A percentile compares a stretch with the other conserved stretches of the same genome.
Conservation (phyloP, 2,329 filamentous ascomycete species). For the Pseudopyricularia javanii region DNA sequence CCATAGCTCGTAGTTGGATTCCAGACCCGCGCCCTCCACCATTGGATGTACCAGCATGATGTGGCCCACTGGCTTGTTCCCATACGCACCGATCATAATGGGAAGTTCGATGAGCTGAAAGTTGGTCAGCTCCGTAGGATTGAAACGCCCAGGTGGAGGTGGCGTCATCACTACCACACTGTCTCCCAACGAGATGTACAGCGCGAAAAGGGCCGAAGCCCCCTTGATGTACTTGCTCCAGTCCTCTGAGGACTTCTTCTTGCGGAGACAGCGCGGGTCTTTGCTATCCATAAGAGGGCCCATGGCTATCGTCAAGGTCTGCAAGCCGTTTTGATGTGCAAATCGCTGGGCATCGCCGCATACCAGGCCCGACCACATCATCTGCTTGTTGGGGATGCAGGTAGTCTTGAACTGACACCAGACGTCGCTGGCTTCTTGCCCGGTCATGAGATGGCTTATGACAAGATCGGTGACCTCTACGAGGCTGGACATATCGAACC, state of each 20-base stretch:
- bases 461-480: no score
- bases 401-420: neutral
- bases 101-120: neutral
- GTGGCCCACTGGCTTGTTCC: neutral
- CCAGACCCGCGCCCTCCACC: neutral
- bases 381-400: neutral
- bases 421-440: neutral
- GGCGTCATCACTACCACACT: neutral
- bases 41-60: neutral
- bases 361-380: neutral
- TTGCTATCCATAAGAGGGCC: neutral
- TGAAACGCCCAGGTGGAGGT: neutral
- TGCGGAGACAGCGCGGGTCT: neutral
- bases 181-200: neutral
- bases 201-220: neutral
- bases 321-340: neutral
- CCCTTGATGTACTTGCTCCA: neutral
- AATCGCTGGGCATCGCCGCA: neutral
- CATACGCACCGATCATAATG: neutral
- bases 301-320: neutral
- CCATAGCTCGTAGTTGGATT: neutral
- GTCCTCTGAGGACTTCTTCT: neutral
- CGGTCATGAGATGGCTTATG: neutral
- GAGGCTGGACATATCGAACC: neutral
- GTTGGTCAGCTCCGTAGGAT: neutral